Base-by-base conservation (phyloP, 345 rosid species). In the Cardamine chenopodiifolia region DNA sequence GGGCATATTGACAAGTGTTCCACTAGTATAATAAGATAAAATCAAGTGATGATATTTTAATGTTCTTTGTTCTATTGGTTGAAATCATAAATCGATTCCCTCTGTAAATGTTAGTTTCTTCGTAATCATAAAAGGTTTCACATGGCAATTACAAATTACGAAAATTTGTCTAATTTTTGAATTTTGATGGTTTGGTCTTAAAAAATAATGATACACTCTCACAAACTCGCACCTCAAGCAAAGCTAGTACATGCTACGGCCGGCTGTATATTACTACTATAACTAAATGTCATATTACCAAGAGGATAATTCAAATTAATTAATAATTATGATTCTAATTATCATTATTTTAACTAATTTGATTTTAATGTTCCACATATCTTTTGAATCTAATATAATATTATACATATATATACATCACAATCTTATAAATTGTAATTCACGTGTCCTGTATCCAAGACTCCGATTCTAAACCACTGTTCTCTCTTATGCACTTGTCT, bases 401-500 rank as follows among this genome's bases (percentile, higher is more conserved):
- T 18, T 6, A 19, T 2, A 17, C 53, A 62, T 5, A 50, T 12
- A 49, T 34, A 32, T 34, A 50, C 26, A 75, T 62, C 58, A 52
- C 52, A 70, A 56, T 69, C 66, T 62, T 32, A 63, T 62, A 55
- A 23, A 62, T 76, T 57, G 54, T 55, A 49, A 66, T 56, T 72
- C 72, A 72, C 81, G 68, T 72, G 68, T 50, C 74, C 17, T 73
- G 72, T 52, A 78, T 52, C 62, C 73, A 66, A 67, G 50, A 58
- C 60, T 52, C 57, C 48, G 19, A 58, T 49, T 45, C 68, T 59
- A 74, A 75, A 73, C 80, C 86, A 78, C 81, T 77, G 78, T 85
- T 82, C 74, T 80, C 92, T 86, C 87, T 83, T 73, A 75, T 76
- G 91, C 87, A 79, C 53, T 83, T 93, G 96, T 91, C 97, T 68